Evolutionary conservation across 495 filamentous ascomycete genomes (phyloP).

Genomic region (Letharia lupina): DNA sequence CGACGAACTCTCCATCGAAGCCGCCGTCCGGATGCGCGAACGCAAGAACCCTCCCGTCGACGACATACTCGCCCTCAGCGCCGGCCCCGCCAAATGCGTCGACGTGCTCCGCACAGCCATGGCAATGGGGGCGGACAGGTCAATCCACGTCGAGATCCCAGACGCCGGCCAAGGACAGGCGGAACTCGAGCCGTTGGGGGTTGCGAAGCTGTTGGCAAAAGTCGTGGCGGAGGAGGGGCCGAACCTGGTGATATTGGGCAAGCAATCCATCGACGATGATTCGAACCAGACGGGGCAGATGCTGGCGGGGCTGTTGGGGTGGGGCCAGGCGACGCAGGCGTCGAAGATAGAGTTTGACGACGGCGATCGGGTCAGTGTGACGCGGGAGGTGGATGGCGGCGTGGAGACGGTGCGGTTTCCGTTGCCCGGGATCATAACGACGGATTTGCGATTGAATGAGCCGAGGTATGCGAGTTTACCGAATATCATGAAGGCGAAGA

Average conservation of each 20-base stretch:
- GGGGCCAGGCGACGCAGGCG: conserved; percentile 92
- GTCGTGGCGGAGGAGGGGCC: conserved; percentile 74
- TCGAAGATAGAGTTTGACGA: conserved; percentile 66
- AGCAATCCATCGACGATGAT: conserved; percentile 97
- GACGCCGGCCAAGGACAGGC: conserved; percentile 32
- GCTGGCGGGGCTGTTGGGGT: conserved; percentile 84
- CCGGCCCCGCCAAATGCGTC: conserved; percentile 74
- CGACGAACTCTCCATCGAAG: conserved; percentile 96
- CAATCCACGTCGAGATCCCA: conserved; percentile 72
- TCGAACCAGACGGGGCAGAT: conserved; percentile 95
- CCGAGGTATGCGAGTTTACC: conserved; percentile 90
- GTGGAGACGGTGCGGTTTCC: conserved; percentile 77
- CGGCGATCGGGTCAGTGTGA: conserved; percentile 59
- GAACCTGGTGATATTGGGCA: conserved; percentile 88
- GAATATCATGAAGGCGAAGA: conserved; percentile 99
- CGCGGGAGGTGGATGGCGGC: conserved; percentile 89
- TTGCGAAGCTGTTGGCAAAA: conserved; percentile 77
- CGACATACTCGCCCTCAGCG: conserved; percentile 83
- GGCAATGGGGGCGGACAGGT: conserved; percentile 96
- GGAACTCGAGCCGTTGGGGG: conserved; percentile 75
- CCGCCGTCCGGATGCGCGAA: conserved; percentile 87
- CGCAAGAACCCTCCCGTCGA: conserved; percentile 57
- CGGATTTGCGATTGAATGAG: conserved; percentile 90
- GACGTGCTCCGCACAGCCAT: conserved; percentile 91
- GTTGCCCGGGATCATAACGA: conserved; percentile 87